Percentiles rank a stretch among this genome's conserved stretches.
Evolutionary conservation across 352 stramenopile species (phyloP).

Genomic region (Aphanomyces astaci): DNA sequence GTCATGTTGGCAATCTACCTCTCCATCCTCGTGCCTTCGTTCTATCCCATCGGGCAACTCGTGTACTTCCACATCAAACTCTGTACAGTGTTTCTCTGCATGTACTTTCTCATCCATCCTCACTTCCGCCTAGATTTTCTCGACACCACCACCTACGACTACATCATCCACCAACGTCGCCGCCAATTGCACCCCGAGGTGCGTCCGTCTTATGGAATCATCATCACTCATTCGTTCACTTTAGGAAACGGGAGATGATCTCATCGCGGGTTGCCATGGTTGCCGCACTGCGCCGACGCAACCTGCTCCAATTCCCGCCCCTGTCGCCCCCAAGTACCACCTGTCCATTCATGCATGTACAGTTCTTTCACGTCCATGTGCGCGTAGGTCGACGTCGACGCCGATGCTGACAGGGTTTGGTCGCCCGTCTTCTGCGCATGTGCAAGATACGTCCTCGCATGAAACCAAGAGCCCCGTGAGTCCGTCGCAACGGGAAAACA

Average conservation of each 20-base stretch:
- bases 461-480: conserved; percentile 10
- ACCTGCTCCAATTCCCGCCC: not conserved
- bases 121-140: not conserved
- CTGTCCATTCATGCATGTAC: not conserved
- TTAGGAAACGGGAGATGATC: not conserved
- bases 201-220: not conserved
- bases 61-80: conserved; percentile 78
- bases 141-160: conserved; percentile 81
- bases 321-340: not conserved
- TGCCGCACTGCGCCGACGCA: not conserved
- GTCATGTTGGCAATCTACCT: conserved; percentile 60
- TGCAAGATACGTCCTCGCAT: conserved; percentile 9
- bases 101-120: conserved; percentile 1
- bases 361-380: not conserved
- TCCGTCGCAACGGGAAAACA: conserved; percentile 11
- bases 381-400: not conserved
- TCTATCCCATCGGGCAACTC: conserved; percentile 72
- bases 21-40: conserved; percentile 57
- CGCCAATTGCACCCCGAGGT: not conserved
- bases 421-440: not conserved
- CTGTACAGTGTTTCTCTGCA: conserved; percentile 34
- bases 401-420: conserved; percentile 2
- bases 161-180: conserved; percentile 45
- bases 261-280: not conserved
- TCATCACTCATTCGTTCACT: not conserved